Evolutionary conservation across 768 basidiomycete species (phyloP), one percentile per base, ranked within the genome.

Genomic region (Suillus bovinus): DNA sequence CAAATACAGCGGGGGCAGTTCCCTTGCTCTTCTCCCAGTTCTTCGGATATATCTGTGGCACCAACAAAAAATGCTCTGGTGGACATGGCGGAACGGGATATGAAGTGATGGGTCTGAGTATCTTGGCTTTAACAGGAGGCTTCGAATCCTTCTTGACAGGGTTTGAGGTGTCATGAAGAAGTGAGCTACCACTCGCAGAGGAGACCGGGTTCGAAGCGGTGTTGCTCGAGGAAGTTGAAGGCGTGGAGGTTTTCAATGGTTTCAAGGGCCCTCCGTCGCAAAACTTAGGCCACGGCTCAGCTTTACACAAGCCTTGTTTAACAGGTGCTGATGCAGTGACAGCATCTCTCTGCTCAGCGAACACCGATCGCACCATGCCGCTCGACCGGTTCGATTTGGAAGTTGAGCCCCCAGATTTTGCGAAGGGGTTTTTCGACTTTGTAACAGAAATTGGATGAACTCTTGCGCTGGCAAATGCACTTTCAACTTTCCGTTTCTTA

Each of bases 51-150:
- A 17, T 61, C 9, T 33, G 65, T 17, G 64, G 31, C 6, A 44
- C 14, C 20, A 66, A 65, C 29, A 67, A 31, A n/a, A 67, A 41
- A 3, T 70, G 70, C 61, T 69, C 76, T 24, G 71, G 67, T 50
- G 73, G 73, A 55, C 54, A 55, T 33, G 67, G 61, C 6, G 73
- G 73, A 24, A 70, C 70, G 9, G 65, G 72, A 36, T 76, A 46
- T 7, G 66, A 58, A 10, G 73, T 76, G 57, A 74, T 74, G 17
- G 71, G 75, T 60, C 67, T 73, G 64, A 74, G 57, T 9, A 64
- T 64, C 20, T 70, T 74, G 34, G 7, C 1, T 22, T 70, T 74
- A 39, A 4, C 0, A 16, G 31, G 38, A 31, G 49, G 29, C 24
- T 47, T 50, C 22, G 22, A 6, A 27, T 17, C 9, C 3, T 17